Percentiles rank a stretch among this genome's conserved stretches.
Evolutionary conservation across 1,284 basidiomycete genomes (phyloP).

Genomic region (Caloboletus firmus): DNA sequence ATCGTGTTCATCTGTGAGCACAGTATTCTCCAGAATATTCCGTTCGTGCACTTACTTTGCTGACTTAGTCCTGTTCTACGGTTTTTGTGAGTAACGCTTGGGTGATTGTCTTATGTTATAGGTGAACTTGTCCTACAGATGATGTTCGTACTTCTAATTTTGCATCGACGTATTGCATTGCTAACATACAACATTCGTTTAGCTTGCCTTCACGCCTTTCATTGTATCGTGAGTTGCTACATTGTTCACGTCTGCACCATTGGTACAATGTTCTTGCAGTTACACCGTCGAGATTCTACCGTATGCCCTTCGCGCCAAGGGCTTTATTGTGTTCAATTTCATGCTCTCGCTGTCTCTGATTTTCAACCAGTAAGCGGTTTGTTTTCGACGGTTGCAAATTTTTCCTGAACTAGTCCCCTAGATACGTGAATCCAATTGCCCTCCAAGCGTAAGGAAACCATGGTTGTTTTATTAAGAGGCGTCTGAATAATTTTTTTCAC

Average conservation of each 20-base stretch:
- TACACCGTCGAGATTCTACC: slow-evolving; percentile 73
- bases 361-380: slow-evolving; percentile 59
- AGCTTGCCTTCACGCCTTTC: slow-evolving; percentile 1
- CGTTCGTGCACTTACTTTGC: slow-evolving; percentile 40
- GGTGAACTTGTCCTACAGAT: neutral
- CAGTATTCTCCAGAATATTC: slow-evolving; percentile 32
- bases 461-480: too few relatives aligned
- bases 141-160: neutral
- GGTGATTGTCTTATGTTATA: neutral
- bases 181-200: neutral
- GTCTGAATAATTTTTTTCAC: neutral
- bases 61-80: neutral
- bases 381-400: neutral
- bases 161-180: neutral
- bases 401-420: slow-evolving; percentile 36
- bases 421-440: slow-evolving; percentile 70
- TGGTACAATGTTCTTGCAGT: neutral
- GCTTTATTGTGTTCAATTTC: slow-evolving; percentile 72
- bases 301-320: slow-evolving; percentile 71
- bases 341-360: slow-evolving; percentile 62
- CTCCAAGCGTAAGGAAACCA: slow-evolving; percentile 38
- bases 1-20: slow-evolving; percentile 63
- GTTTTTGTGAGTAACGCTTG: neutral
- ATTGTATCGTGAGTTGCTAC: neutral
- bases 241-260: neutral